phyloP scores from a whole-genome alignment of 2,329 filamentous ascomycete genomes.

The Fusarium irregulare region DNA sequence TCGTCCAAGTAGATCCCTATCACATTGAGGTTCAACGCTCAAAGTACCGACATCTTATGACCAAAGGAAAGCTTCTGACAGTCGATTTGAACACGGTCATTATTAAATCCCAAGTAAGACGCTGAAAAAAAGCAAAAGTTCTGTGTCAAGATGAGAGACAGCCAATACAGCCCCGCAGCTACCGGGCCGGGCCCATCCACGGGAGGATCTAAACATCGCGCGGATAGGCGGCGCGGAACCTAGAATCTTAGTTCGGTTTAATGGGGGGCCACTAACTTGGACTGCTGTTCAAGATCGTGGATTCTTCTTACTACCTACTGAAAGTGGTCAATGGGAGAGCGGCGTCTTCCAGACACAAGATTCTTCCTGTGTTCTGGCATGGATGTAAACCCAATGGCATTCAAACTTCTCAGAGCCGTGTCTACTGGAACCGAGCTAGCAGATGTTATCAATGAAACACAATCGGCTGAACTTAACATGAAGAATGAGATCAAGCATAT shows the following conservation, averaged over 20 bases:
- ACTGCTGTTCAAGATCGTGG: slow-evolving; percentile 15
- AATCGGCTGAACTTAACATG: slow-evolving; percentile 3
- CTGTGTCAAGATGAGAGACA: slow-evolving; percentile 5
- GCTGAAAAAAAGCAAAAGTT: neutral
- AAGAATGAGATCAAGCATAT: slow-evolving; percentile 6
- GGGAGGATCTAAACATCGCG: slow-evolving; percentile 21
- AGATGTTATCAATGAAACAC: neutral
- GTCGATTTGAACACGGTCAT: neutral
- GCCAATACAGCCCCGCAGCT: slow-evolving; percentile 9
- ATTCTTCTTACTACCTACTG: neutral
- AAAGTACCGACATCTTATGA: slow-evolving; percentile 4
- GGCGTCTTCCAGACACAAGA: neutral
- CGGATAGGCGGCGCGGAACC: slow-evolving; percentile 15
- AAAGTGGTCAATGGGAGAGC: neutral
- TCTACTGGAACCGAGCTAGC: neutral
- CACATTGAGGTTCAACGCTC: slow-evolving; percentile 7
- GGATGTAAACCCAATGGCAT: neutral
- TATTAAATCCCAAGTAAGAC: neutral
- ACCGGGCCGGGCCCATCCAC: slow-evolving; percentile 9
- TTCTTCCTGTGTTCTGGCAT: neutral
- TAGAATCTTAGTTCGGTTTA: slow-evolving; percentile 4
- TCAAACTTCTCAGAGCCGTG: slow-evolving; percentile 1
- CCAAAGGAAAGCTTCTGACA: neutral
- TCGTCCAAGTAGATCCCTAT: neutral
- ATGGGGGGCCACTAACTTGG: neutral